A percentile compares a stretch with the other conserved stretches of the same genome.
These are phyloP conservation scores for Ceratobasidium sp. DNA, from an alignment of 1,284 basidiomycete genomes.

Conservation along the genomic window DNA sequence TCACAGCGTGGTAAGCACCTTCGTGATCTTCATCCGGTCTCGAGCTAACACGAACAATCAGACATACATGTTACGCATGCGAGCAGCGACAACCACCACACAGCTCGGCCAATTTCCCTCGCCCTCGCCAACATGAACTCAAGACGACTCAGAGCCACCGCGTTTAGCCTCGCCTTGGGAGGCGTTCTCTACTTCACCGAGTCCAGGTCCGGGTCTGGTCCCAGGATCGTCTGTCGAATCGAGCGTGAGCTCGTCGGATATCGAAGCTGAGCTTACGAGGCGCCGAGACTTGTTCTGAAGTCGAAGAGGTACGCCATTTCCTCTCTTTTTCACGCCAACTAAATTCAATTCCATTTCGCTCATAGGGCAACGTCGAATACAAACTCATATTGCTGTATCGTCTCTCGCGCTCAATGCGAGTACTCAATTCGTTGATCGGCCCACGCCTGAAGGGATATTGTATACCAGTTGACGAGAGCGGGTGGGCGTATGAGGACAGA, in stretches of 20 bases:
- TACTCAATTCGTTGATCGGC: constrained; percentile 75
- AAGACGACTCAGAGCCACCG: constrained; percentile 56
- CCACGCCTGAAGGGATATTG: constrained; percentile 86
- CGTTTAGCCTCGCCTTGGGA: constrained; percentile 85
- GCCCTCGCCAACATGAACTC: no score
- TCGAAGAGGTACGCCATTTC: no score
- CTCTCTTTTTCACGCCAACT: no score
- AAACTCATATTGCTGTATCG: constrained; percentile 68
- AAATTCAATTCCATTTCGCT: no score
- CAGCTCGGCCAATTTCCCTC: no score
- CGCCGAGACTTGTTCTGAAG: not conserved
- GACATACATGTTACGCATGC: no score
- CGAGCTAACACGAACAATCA: no score
- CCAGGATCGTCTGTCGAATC: constrained; percentile 37
- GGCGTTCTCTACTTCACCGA: constrained; percentile 64
- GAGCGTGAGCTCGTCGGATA: constrained; percentile 41
- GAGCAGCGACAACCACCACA: no score
- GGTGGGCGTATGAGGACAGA: constrained; percentile 72
- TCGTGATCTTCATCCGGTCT: no score
- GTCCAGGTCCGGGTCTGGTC: constrained; percentile 44
- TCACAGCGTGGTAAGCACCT: no score
- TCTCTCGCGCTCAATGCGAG: constrained; percentile 88
- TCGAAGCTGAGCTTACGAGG: constrained; percentile 43
- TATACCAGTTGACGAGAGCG: constrained; percentile 72
- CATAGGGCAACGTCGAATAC: no score